These are phyloP conservation scores for Ananas comosus DNA, from an alignment of 176 grass and related monocot species.

Conservation along the genomic window DNA sequence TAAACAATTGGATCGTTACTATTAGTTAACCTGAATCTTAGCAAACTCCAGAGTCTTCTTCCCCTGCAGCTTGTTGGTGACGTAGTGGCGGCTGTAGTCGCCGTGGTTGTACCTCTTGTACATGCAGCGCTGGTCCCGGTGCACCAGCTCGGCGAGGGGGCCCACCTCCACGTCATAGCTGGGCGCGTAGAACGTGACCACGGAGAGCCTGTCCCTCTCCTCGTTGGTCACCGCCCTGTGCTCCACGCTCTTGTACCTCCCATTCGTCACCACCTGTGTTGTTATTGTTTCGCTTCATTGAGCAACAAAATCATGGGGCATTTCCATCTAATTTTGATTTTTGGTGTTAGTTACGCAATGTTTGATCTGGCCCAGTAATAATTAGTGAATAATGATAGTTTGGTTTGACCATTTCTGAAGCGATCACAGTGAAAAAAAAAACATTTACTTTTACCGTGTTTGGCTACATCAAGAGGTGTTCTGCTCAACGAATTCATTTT, in stretches of 20 bases:
- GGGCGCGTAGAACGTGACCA: slow-evolving; percentile 84
- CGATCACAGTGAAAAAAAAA: too few species aligned
- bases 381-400: neutral
- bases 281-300: too few species aligned
- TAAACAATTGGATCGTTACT: neutral
- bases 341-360: neutral
- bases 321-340: too few species aligned
- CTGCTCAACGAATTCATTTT: too few species aligned
- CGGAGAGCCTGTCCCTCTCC: slow-evolving; percentile 39
- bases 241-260: slow-evolving; percentile 88
- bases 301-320: too few species aligned
- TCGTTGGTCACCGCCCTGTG: slow-evolving; percentile 58
- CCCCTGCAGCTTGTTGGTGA: slow-evolving; percentile 72
- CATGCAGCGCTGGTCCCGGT: slow-evolving; percentile 27
- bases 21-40: slow-evolving; percentile 24
- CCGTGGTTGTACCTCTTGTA: slow-evolving; percentile 78
- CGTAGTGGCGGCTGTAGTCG: slow-evolving; percentile 83
- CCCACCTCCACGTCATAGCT: slow-evolving; percentile 76
- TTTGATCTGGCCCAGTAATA: neutral
- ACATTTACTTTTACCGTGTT: too few species aligned
- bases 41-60: slow-evolving; percentile 91
- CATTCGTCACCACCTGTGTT: slow-evolving; percentile 57
- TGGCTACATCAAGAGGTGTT: too few species aligned
- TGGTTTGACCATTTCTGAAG: too few species aligned
- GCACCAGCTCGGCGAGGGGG: slow-evolving; percentile 55